Percentiles rank a stretch among this genome's conserved stretches.
Evolutionary conservation across 177 flowering plant species (phyloP).

Genomic region (Tripterygium wilfordii): DNA sequence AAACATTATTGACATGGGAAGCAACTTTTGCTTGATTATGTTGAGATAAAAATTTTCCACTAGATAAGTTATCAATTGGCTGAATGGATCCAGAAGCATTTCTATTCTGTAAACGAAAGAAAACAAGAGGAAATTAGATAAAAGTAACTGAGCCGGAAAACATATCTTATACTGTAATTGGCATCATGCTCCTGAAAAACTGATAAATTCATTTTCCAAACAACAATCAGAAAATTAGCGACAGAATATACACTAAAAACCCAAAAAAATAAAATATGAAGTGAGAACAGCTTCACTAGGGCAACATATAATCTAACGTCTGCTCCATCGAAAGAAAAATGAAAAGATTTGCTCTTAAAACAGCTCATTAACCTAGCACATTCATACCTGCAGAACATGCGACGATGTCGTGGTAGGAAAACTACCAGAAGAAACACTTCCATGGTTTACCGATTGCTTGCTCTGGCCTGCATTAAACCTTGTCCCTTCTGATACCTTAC

Average conservation of each 20-base stretch:
- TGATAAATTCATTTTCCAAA: too few relatives aligned
- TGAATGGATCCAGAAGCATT: slow-evolving; percentile 31
- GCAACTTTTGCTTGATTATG: slow-evolving; percentile 32
- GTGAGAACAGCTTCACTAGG: too few relatives aligned
- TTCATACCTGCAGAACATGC: slow-evolving; percentile 34
- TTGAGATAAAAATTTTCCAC: slow-evolving; percentile 28
- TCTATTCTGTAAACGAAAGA: slow-evolving; percentile 38
- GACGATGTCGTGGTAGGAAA: slow-evolving; percentile 29
- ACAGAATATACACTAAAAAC: background rate
- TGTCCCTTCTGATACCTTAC: slow-evolving; percentile 28
- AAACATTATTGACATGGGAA: slow-evolving; percentile 25
- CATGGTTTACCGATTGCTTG: slow-evolving; percentile 31
- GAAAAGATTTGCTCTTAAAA: too few relatives aligned
- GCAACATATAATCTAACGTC: too few relatives aligned
- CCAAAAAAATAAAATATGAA: background rate
- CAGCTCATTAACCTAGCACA: too few relatives aligned
- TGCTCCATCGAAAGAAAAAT: too few relatives aligned
- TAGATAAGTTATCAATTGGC: slow-evolving; percentile 21
- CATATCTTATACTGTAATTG: too few relatives aligned
- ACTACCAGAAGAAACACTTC: slow-evolving; percentile 24
- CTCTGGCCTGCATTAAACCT: slow-evolving; percentile 28
- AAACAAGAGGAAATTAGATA: background rate
- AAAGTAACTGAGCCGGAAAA: too few relatives aligned
- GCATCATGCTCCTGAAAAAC: too few relatives aligned
- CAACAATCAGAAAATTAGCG: background rate